Evolutionary conservation across 345 rosid genomes (phyloP), one percentile per base, ranked within the genome.

Genomic region (Capsella bursapastoris): DNA sequence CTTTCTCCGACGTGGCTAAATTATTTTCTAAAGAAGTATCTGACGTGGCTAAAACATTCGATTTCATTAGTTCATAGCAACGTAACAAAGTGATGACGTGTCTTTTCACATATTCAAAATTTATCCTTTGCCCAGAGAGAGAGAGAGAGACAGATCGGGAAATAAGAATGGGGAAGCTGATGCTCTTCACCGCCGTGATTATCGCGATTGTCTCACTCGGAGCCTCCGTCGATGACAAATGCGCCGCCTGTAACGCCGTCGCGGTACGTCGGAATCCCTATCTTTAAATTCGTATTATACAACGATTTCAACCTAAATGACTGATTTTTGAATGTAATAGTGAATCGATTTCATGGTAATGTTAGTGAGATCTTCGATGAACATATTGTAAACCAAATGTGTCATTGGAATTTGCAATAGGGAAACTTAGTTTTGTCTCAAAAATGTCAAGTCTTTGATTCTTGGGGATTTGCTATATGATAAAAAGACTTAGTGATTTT

Each of bases 241-340:
- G 98, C 52, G 86, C 89, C 27, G 97, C 97, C 53, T 91, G 98
- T 81, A 83, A 81, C 68, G 96, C 97, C 57, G 89, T 91, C 65
- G 88, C 98, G 84, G 98, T 94, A 89, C 61, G 12, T 67, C 11
- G 2, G 7, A 72, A 60, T 63, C 48, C 35, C 62, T 14, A 9
- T 16, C 2, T 64, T 58, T 32, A 15, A 4, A 56, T 57, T 56
- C 44, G 64, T 10, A 8, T 50, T 45, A 28, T 47, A 13, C 22
- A 34, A 22, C 25, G 25, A 22, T 22, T 22, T 34, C 7, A 34
- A 34, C 6, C 37, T 5, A 4, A 32, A 32, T 5, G 34, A 5
- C 34, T 4, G 34, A 32, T 32, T 32, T 32, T 34, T 34, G 7
- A 6, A 34, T 34, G 0, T 34, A 6, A 34, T 34, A 34, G 37